Evolutionary conservation across 2,329 filamentous ascomycete species (phyloP).

Genomic region (Cercospora nicotianae): DNA sequence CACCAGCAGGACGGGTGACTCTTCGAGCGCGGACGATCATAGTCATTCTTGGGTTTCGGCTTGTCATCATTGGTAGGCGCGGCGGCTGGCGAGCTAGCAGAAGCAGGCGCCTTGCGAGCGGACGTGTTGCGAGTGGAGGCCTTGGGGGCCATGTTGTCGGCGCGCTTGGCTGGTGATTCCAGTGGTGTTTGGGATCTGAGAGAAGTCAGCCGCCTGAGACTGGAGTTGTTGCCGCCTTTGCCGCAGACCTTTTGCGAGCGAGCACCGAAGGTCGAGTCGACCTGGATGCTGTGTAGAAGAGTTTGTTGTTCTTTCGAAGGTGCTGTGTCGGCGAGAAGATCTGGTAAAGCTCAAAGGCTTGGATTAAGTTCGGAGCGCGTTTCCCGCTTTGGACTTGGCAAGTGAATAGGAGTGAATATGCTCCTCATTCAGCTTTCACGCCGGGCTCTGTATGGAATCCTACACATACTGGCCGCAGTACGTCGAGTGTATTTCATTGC

Average conservation of each 20-base stretch:
- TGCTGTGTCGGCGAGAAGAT: not conserved
- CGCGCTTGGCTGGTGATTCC: not conserved
- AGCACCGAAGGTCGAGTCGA: not conserved
- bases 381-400: not conserved
- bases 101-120: not conserved
- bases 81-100: not conserved
- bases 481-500: no score
- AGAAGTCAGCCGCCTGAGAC: not conserved
- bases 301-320: not conserved
- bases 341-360: not conserved
- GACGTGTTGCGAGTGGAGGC: not conserved
- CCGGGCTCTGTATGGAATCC: no score
- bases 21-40: not conserved
- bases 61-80: not conserved
- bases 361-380: not conserved
- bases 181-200: not conserved
- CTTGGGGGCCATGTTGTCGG: not conserved
- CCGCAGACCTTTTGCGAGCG: not conserved
- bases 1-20: not conserved
- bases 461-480: not conserved
- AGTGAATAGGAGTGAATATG: not conserved
- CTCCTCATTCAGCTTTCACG: not conserved
- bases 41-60: not conserved
- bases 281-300: not conserved
- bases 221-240: not conserved